Evolutionary conservation across 2,329 filamentous ascomycete species (phyloP).

Genomic region (Penicillium sp.): DNA sequence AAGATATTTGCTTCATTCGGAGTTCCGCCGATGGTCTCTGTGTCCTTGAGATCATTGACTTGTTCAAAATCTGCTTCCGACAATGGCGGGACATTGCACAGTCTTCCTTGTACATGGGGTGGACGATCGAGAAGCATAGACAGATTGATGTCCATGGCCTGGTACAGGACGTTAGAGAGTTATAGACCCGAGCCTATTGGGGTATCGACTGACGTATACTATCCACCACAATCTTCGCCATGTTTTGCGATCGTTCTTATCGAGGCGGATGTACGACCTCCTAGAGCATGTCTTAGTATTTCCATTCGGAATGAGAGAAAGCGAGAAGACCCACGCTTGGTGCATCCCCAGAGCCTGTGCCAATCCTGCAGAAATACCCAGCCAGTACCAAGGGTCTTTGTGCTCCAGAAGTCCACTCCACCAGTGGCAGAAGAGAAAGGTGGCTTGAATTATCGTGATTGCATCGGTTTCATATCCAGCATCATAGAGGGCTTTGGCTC

Average conservation of each 20-base stretch:
- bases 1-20: too few relatives aligned
- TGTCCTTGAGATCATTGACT: too few relatives aligned
- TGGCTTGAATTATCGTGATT: slow-evolving; percentile 24
- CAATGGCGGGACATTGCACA: too few relatives aligned
- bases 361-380: slow-evolving; percentile 26
- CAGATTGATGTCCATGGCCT: slow-evolving; percentile 22
- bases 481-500: slow-evolving; percentile 32
- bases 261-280: too few relatives aligned
- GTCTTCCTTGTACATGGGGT: slow-evolving; percentile 19
- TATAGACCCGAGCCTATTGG: background rate
- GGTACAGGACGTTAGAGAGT: background rate
- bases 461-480: slow-evolving; percentile 30
- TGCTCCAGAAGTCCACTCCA: slow-evolving; percentile 28
- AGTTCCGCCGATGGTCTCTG: too few relatives aligned
- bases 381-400: slow-evolving; percentile 33
- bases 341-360: slow-evolving; percentile 31
- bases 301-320: background rate
- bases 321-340: slow-evolving; percentile 20
- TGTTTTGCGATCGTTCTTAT: too few relatives aligned
- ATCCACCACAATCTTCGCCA: too few relatives aligned
- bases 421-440: slow-evolving; percentile 11
- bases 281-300: too few relatives aligned
- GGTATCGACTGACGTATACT: too few relatives aligned
- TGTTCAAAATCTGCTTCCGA: too few relatives aligned
- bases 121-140: slow-evolving; percentile 28